These are phyloP conservation scores for Brassica carinata DNA, from an alignment of 345 rosid species.

Conservation along the genomic window DNA sequence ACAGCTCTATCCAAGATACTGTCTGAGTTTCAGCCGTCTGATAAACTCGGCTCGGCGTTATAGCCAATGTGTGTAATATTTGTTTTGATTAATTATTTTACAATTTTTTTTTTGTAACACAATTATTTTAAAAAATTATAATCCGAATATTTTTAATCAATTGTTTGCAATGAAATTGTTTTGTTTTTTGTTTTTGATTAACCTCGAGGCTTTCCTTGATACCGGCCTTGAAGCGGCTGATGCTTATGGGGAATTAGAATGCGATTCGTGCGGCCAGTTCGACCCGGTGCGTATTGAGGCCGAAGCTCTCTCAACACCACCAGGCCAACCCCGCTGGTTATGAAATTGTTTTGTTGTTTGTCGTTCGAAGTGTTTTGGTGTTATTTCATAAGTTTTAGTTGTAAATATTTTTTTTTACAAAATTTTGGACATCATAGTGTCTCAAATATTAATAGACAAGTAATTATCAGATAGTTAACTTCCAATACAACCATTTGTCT, in stretches of 20 bases:
- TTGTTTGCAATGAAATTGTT: slow-evolving; percentile 10
- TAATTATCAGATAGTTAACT: not conserved
- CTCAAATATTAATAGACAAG: not conserved
- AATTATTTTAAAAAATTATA: not conserved
- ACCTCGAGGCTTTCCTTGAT: no score
- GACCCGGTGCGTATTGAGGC: no score
- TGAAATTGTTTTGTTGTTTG: not conserved
- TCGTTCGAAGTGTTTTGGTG: not conserved
- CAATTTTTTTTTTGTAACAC: not conserved
- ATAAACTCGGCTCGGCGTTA: slow-evolving; percentile 24
- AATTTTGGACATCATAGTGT: not conserved
- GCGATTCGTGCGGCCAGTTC: no score
- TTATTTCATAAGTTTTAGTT: slow-evolving; percentile 6
- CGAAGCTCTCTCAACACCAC: no score
- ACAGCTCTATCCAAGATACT: slow-evolving; percentile 56
- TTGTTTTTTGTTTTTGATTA: not conserved
- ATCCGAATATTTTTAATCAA: slow-evolving; percentile 21
- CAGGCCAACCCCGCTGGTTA: no score
- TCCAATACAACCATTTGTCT: not conserved
- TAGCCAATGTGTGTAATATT: slow-evolving; percentile 24
- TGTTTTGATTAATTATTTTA: slow-evolving; percentile 25
- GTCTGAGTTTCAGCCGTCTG: slow-evolving; percentile 28
- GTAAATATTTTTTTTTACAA: not conserved
- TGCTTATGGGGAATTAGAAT: no score
- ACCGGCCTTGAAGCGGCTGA: no score